Evolutionary conservation across 2,329 filamentous ascomycete species (phyloP).

Genomic region (Trichoderma citrinoviride): DNA sequence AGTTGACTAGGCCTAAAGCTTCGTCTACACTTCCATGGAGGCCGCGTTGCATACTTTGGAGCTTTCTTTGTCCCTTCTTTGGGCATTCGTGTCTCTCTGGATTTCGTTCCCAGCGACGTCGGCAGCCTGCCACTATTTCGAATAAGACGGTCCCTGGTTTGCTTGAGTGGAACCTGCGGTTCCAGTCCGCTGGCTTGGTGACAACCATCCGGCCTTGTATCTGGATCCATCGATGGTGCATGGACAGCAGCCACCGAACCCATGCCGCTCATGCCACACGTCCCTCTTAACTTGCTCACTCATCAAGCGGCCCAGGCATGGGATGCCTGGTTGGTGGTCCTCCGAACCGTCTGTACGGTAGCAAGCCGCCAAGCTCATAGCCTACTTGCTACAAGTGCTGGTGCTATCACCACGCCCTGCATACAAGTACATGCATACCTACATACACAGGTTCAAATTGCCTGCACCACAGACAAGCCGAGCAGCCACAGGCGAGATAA

Average conservation of each 20-base stretch:
- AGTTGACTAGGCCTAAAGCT: neutral
- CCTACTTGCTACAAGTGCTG: neutral
- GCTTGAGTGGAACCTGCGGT: conserved; percentile 11
- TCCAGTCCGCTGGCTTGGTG: conserved; percentile 23
- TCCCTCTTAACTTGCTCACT: conserved; percentile 2
- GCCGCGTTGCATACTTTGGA: neutral
- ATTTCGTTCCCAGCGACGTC: neutral
- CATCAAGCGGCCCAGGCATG: conserved; percentile 5
- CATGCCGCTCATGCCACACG: neutral
- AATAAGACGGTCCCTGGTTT: neutral
- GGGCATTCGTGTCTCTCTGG: neutral
- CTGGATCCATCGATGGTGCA: conserved; percentile 16
- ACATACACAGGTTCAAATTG: neutral
- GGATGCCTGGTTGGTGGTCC: neutral
- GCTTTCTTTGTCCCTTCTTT: neutral
- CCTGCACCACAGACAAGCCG: neutral
- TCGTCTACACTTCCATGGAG: neutral
- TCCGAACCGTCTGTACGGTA: conserved; percentile 20
- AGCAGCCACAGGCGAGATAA: conserved; percentile 2
- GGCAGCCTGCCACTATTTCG: neutral
- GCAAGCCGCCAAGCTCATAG: conserved; percentile 6
- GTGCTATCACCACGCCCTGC: conserved; percentile 11
- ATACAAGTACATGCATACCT: no score
- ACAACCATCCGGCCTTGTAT: conserved; percentile 10
- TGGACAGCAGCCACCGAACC: neutral